These are phyloP conservation scores for Solanum medicagineum DNA, from an alignment of 257 asterid genomes.

Conservation along the genomic window DNA sequence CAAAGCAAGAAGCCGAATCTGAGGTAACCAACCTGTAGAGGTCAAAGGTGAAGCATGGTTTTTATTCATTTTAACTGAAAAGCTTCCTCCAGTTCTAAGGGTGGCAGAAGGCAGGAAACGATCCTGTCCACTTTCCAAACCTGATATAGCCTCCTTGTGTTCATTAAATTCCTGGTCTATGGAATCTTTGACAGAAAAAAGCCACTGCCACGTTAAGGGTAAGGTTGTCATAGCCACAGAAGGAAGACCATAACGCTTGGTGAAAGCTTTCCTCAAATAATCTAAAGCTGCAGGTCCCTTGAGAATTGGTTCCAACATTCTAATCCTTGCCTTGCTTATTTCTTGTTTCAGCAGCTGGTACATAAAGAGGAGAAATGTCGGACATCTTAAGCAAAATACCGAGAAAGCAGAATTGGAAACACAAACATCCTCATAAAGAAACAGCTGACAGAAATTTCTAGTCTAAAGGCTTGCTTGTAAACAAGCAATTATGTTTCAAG, in stretches of 20 bases:
- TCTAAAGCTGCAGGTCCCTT: slow-evolving; percentile 78
- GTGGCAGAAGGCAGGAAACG: slow-evolving; percentile 48
- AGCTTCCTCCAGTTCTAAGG: slow-evolving; percentile 76
- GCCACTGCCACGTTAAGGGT: slow-evolving; percentile 64
- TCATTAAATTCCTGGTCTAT: slow-evolving; percentile 68
- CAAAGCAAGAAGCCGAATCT: background rate
- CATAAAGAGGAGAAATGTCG: background rate
- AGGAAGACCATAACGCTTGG: slow-evolving; percentile 62
- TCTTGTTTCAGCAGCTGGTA: slow-evolving; percentile 76
- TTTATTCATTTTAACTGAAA: slow-evolving; percentile 25
- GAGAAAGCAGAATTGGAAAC: background rate
- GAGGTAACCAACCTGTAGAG: slow-evolving; percentile 6
- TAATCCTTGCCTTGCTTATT: slow-evolving; percentile 74
- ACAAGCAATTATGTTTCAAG: background rate
- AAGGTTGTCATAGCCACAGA: slow-evolving; percentile 36
- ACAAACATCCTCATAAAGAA: background rate
- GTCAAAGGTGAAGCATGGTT: slow-evolving; percentile 22
- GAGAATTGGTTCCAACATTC: slow-evolving; percentile 63
- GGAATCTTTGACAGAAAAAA: slow-evolving; percentile 26
- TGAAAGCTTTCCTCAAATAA: slow-evolving; percentile 62
- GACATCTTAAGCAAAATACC: background rate
- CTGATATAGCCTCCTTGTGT: slow-evolving; percentile 27
- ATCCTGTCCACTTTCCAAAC: slow-evolving; percentile 21
- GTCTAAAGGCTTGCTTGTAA: background rate
- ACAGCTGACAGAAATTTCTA: background rate